Conservation (phyloP, 2,329 filamentous ascomycete species). For the Cladobotryum mycophilum region DNA sequence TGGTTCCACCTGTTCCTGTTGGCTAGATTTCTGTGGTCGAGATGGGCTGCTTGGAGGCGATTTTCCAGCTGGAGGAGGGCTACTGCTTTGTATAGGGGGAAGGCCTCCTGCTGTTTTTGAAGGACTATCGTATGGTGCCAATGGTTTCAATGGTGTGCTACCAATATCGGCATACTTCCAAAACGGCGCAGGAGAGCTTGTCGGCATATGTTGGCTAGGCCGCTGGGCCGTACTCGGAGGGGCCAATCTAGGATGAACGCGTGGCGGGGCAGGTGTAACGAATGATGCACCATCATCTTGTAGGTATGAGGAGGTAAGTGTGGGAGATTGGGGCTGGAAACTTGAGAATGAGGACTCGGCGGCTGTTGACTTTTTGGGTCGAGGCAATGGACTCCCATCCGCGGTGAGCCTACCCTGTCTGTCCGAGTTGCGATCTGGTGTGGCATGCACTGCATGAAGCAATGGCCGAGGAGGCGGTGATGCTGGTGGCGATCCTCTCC, state of each 20-base stretch:
- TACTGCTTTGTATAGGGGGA: conserved; percentile 49
- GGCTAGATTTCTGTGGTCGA: conserved; percentile 30
- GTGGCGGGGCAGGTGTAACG: conserved; percentile 66
- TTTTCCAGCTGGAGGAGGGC: conserved; percentile 45
- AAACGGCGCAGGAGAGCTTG: conserved; percentile 78
- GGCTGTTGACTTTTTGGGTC: conserved; percentile 43
- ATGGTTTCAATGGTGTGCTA: conserved; percentile 59
- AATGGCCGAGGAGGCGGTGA: conserved; percentile 51
- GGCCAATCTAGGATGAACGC: conserved; percentile 66
- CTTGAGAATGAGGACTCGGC: conserved; percentile 41
- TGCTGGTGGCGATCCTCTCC: conserved; percentile 46
- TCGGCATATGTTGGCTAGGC: conserved; percentile 80
- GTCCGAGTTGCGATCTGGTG: conserved; percentile 48
- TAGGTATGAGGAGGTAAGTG: conserved; percentile 55
- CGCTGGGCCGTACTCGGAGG: conserved; percentile 76
- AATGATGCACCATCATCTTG: conserved; percentile 56
- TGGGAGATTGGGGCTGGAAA: conserved; percentile 52
- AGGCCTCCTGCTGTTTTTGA: conserved; percentile 40
- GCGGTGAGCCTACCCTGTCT: conserved; percentile 35
- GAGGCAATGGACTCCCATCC: conserved; percentile 58
- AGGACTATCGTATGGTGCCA: conserved; percentile 51
- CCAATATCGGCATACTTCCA: conserved; percentile 79
- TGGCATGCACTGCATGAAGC: conserved; percentile 47
- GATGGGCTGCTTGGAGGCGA: conserved; percentile 50
- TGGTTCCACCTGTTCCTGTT: conserved; percentile 23